phyloP scores from a whole-genome alignment of 257 asterid genomes.

The Solanum chilense region DNA sequence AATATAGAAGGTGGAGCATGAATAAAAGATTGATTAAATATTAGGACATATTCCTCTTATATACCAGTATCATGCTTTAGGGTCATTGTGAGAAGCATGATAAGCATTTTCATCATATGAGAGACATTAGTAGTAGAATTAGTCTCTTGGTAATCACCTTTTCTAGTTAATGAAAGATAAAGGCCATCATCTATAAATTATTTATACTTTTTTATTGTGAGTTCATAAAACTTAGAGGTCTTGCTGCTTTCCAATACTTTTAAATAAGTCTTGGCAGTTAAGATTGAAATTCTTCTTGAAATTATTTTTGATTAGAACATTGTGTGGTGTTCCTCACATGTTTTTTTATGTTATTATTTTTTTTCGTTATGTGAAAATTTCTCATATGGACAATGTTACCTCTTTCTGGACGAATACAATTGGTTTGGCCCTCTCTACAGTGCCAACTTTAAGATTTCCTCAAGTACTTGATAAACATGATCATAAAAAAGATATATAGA shows the following conservation, averaged over 20 bases:
- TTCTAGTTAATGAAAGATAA: background rate
- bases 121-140: too few species aligned
- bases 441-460: slow-evolving; percentile 53
- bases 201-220: background rate
- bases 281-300: background rate
- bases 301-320: background rate
- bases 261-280: background rate
- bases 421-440: slow-evolving; percentile 73
- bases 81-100: too few species aligned
- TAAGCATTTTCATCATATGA: too few species aligned
- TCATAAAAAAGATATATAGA: too few species aligned
- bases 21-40: too few species aligned
- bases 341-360: background rate
- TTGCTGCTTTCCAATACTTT: background rate
- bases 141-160: too few species aligned
- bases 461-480: too few species aligned
- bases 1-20: too few species aligned
- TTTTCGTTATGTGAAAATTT: background rate
- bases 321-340: background rate
- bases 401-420: slow-evolving; percentile 60
- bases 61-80: too few species aligned
- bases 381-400: slow-evolving; percentile 66
- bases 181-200: background rate
- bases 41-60: too few species aligned
- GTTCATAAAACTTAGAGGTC: background rate